phyloP scores from a whole-genome alignment of 164 flowering plant genomes.

The Vitis labrusca region DNA sequence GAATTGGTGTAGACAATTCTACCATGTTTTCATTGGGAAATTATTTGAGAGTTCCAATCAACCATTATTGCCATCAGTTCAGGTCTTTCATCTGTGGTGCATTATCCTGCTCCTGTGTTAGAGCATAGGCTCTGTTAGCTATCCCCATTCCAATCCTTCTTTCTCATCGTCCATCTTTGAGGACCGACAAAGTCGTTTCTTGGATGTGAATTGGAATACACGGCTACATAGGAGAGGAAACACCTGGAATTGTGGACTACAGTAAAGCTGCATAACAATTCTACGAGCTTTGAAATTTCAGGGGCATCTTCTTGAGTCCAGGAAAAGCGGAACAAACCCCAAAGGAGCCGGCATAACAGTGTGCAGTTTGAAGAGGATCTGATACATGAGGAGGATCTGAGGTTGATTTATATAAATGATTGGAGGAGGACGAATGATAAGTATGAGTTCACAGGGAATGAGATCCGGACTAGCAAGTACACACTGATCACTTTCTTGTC shows the following conservation, averaged over 20 bases:
- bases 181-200: conserved; percentile 19
- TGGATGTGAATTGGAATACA: conserved; percentile 45
- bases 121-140: conserved; percentile 27
- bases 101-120: conserved; percentile 7
- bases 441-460: conserved; percentile 84
- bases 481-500: conserved; percentile 81
- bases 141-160: conserved; percentile 31
- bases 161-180: conserved; percentile 33
- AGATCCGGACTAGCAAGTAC: conserved; percentile 86
- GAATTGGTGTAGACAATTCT: conserved; percentile 8
- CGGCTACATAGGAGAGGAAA: conserved; percentile 30
- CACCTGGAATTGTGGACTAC: conserved; percentile 59
- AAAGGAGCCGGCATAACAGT: conserved; percentile 51
- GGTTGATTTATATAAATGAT: conserved; percentile 75
- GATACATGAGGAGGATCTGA: conserved; percentile 44
- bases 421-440: conserved; percentile 77
- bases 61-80: conserved; percentile 45
- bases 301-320: conserved; percentile 34
- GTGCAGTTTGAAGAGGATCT: conserved; percentile 52
- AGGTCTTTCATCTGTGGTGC: conserved; percentile 23
- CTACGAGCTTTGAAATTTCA: conserved; percentile 49
- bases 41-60: conserved; percentile 55
- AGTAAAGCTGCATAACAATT: conserved; percentile 50
- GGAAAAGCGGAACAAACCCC: conserved; percentile 48
- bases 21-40: conserved; percentile 40